Evolutionary conservation across 2,329 filamentous ascomycete genomes (phyloP), one percentile per base, ranked within the genome.

Genomic region (Seiridium cupressi): DNA sequence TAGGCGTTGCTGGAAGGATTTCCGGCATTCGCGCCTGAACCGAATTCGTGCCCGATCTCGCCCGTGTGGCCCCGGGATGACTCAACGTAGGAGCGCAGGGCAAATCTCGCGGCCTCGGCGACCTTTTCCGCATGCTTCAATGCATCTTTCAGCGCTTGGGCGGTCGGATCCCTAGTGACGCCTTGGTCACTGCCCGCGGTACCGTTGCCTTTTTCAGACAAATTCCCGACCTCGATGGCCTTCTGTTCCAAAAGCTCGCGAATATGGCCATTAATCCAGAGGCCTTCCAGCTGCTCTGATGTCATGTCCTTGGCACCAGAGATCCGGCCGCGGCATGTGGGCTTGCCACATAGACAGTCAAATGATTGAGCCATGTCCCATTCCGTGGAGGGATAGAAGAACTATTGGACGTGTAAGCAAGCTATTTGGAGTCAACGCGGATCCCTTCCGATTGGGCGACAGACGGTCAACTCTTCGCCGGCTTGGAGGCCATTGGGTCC

Each of bases 361-460:
- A 92, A 92, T 3, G 87, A 81, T 77, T 91, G 89, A 38, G 85
- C 85, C 89, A 92, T 91, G 68, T 79, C 69, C 88, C 88, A 92
- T 74, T 92, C 89, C 1, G 88, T 91, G 58, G 86, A 90, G 3
- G 89, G 88, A 67, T 92, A 92, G 75, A 91, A 92, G 77, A 91
- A 92, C 70, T 84, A 57, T 36, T 26, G 44, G 40, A 11, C 42
- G 53, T 58, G 55, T 34, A 58, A 61, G 47, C 49, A 47, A 26
- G 18, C 18, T 26, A 26, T 26, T 26, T 31, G n/a, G 5, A 11
- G 34, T 10, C 7, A 7, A 38, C 60, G 55, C 36, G 47, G 31
- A 32, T 10, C 51, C 13, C 18, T 32, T 10, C 8, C 11, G 46
- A 36, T 35, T 36, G 60, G 63, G 51, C 55, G 49, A 72, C 61